Percentiles rank a stretch among this genome's conserved stretches.
These are phyloP conservation scores for Calonectria henricotiae DNA, from an alignment of 2,329 filamentous ascomycete genomes.

Conservation along the genomic window DNA sequence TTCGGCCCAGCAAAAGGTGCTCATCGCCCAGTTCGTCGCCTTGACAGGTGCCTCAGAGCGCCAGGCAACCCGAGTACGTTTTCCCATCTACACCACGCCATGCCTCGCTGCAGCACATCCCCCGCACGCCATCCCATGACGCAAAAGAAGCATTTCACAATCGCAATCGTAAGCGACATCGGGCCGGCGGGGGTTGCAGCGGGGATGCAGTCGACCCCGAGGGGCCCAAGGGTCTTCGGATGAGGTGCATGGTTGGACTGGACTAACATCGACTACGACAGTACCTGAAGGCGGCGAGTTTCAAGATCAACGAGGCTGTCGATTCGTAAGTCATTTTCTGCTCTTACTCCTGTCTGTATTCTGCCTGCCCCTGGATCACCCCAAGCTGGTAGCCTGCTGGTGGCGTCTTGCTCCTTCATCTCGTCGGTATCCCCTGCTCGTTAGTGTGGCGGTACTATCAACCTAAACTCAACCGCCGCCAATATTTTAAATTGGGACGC, in stretches of 20 bases:
- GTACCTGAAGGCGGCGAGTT: conserved; percentile 67
- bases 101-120: conserved; percentile 27
- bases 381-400: conserved; percentile 4
- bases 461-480: conserved; percentile 27
- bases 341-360: conserved; percentile 38
- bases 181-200: conserved; percentile 43
- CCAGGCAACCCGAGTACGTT: conserved; percentile 64
- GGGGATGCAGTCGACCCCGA: conserved; percentile 43
- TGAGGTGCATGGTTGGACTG: conserved; percentile 36
- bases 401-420: conserved; percentile 15
- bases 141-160: conserved; percentile 35
- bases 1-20: conserved; percentile 60
- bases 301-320: conserved; percentile 70
- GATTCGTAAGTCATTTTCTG: conserved; percentile 69
- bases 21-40: conserved; percentile 62
- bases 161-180: conserved; percentile 32
- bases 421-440: conserved; percentile 13
- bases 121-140: conserved; percentile 32
- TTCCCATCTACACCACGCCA: conserved; percentile 20
- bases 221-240: conserved; percentile 31
- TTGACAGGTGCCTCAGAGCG: conserved; percentile 64
- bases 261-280: conserved; percentile 54
- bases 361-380: conserved; percentile 23
- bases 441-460: conserved; percentile 24
- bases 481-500: conserved; percentile 17